Conservation (phyloP, 805 yeast species). For the Yarrowia alimentaria region DNA sequence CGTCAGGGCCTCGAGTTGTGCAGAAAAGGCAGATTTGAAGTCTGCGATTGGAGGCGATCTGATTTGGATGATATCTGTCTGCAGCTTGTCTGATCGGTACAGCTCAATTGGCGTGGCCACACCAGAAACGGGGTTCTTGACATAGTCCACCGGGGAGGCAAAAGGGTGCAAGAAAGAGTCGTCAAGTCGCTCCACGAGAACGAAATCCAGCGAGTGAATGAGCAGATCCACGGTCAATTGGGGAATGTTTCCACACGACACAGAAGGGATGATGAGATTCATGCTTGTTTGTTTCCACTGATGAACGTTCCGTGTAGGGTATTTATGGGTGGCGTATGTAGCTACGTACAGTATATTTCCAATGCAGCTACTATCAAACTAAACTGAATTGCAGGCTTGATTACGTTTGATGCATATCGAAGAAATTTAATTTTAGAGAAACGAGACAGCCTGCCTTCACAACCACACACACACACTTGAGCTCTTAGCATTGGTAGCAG, state of each 20-base stretch:
- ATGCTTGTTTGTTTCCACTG: no score
- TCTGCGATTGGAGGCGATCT: conserved; percentile 82
- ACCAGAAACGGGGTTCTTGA: no score
- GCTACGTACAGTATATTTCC: no score
- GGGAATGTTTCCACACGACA: conserved; percentile 87
- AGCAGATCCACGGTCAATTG: conserved; percentile 76
- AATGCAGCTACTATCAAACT: no score
- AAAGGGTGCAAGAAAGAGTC: conserved; percentile 72
- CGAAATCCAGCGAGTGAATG: conserved; percentile 57
- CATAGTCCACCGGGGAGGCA: conserved; percentile 67
- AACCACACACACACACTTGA: no score
- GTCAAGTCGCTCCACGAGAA: conserved; percentile 56
- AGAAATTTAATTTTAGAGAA: no score
- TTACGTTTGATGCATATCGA: no score
- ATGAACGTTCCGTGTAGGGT: no score
- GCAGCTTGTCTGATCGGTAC: conserved; percentile 42
- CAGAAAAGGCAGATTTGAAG: conserved; percentile 49
- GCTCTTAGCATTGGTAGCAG: no score
- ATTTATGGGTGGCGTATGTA: no score
- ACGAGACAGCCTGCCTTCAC: no score
- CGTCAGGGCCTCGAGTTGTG: conserved; percentile 3
- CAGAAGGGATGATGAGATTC: conserved; percentile 62
- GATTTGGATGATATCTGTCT: conserved; percentile 67
- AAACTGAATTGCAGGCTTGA: no score
- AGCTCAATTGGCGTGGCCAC: conserved; percentile 67